These are phyloP conservation scores for Asterophora lycoperdoides DNA, from an alignment of 768 basidiomycete genomes.

Conservation along the genomic window DNA sequence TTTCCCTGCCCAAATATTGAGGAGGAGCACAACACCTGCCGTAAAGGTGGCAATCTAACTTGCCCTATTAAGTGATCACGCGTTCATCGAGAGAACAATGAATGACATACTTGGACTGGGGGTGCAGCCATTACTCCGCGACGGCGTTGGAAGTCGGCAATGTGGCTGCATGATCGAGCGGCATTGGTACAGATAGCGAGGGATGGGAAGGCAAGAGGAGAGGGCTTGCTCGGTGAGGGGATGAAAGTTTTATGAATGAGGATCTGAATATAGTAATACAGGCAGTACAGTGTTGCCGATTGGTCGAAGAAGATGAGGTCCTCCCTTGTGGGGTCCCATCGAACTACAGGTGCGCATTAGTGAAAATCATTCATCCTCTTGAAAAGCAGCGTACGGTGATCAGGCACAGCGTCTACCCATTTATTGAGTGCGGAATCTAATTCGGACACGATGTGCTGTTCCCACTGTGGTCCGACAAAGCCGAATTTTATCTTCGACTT, in stretches of 20 bases:
- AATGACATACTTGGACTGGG: constrained; percentile 30
- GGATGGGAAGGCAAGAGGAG: constrained; percentile 54
- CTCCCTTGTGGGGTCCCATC: constrained; percentile 51
- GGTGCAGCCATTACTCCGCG: constrained; percentile 29
- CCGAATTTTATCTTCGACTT: constrained; percentile 64
- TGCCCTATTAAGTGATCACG: background rate
- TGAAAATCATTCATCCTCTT: background rate
- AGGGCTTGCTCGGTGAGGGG: constrained; percentile 48
- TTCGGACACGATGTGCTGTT: constrained; percentile 64
- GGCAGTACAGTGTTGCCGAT: constrained; percentile 50
- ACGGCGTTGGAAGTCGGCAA: constrained; percentile 56
- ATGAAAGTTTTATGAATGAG: constrained; percentile 78
- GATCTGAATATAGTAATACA: constrained; percentile 61
- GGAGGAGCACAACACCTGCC: constrained; percentile 52
- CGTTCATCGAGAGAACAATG: constrained; percentile 2
- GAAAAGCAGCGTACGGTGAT: constrained; percentile 40
- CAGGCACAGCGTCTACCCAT: constrained; percentile 66
- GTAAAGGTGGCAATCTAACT: constrained; percentile 39
- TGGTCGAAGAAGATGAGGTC: constrained; percentile 49
- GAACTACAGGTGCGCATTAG: constrained; percentile 28
- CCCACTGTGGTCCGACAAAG: constrained; percentile 60
- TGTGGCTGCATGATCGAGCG: constrained; percentile 76
- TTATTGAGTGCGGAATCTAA: constrained; percentile 68
- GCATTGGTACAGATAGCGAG: constrained; percentile 27
- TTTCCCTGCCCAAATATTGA: constrained; percentile 66